Conservation (phyloP, 1,284 basidiomycete species). For the Rhodotorula sp. region DNA sequence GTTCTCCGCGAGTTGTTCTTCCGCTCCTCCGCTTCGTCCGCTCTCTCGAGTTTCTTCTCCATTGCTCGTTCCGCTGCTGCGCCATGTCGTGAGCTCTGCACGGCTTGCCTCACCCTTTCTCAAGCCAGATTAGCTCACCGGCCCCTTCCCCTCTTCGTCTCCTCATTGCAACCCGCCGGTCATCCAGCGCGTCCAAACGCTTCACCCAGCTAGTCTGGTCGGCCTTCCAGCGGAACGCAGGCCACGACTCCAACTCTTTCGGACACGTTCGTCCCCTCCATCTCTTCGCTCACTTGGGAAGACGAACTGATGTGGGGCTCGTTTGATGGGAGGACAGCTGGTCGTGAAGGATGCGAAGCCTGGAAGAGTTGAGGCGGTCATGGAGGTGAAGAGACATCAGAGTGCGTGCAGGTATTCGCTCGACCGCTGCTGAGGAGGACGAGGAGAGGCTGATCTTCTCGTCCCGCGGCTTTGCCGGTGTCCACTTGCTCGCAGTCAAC, state of each 20-base stretch:
- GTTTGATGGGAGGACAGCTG: constrained; percentile 4
- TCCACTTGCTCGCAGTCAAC: constrained; percentile 1
- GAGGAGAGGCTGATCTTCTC: background rate
- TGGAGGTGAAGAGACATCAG: constrained; percentile 31
- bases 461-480: background rate
- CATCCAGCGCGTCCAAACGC: constrained; percentile 19
- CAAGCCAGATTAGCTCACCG: background rate
- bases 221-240: constrained; percentile 34
- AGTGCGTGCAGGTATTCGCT: background rate
- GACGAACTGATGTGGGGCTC: background rate
- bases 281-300: too few relatives aligned
- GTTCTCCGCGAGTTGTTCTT: background rate
- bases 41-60: background rate
- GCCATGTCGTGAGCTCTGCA: constrained; percentile 2
- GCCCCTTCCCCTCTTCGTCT: background rate
- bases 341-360: constrained; percentile 17
- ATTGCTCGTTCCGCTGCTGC: background rate
- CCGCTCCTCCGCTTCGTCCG: background rate
- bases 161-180: background rate
- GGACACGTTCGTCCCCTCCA: constrained; percentile 8
- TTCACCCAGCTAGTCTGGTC: constrained; percentile 38
- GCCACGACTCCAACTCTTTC: constrained; percentile 36
- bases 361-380: constrained; percentile 11
- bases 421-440: too few relatives aligned
- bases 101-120: background rate